A percentile compares a stretch with the other conserved stretches of the same genome.
Conservation (phyloP, 1,139 yeast species). For the Saccharomyces uvarum region DNA sequence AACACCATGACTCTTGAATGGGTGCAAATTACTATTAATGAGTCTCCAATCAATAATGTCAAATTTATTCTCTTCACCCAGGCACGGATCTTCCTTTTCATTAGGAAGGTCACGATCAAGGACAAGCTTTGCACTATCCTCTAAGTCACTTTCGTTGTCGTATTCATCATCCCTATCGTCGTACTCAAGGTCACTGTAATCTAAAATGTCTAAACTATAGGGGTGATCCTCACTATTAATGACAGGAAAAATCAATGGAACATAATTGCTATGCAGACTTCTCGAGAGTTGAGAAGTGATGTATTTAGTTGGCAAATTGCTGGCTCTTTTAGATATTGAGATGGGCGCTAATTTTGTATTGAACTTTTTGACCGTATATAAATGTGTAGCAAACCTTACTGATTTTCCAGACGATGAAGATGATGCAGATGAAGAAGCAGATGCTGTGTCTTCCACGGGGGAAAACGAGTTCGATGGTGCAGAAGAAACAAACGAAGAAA, state of each 20-base stretch:
- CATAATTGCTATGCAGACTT: not conserved
- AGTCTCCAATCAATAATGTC: constrained; percentile 13
- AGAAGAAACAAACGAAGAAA: constrained; percentile 4
- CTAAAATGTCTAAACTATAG: not conserved
- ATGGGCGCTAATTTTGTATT: constrained; percentile 26
- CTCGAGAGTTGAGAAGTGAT: constrained; percentile 3
- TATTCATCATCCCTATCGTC: constrained; percentile 6
- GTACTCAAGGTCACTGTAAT: constrained; percentile 3
- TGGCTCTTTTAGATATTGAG: constrained; percentile 28
- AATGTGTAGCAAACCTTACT: constrained; percentile 30
- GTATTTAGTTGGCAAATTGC: constrained; percentile 11
- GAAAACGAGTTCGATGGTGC: not conserved
- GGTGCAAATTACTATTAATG: constrained; percentile 10
- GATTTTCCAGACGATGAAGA: constrained; percentile 20
- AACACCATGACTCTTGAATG: constrained; percentile 5
- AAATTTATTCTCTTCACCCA: constrained; percentile 3
- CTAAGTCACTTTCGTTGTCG: constrained; percentile 7
- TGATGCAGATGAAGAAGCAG: constrained; percentile 13
- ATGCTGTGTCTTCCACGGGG: constrained; percentile 4
- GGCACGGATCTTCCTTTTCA: not conserved
- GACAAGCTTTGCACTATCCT: not conserved
- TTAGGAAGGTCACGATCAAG: not conserved
- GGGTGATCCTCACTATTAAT: not conserved
- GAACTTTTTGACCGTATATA: constrained; percentile 29
- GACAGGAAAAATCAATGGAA: not conserved